phyloP scores from a whole-genome alignment of 2,329 filamentous ascomycete species.

The Colletotrichum neosansevieriae region DNA sequence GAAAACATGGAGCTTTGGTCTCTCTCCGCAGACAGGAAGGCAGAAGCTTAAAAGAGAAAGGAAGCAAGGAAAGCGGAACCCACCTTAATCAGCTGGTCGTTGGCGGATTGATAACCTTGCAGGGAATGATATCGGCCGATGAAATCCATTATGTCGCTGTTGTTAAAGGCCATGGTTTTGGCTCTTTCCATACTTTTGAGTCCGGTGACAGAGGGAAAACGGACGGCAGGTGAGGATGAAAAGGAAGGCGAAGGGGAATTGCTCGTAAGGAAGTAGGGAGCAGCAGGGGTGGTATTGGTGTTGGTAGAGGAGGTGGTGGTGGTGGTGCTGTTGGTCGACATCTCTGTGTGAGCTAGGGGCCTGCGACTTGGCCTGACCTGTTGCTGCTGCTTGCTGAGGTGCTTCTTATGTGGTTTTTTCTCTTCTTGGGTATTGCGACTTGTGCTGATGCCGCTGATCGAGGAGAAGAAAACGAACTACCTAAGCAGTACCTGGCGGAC shows the following conservation, averaged over 20 bases:
- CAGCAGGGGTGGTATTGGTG: slow-evolving; percentile 30
- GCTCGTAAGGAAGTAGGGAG: slow-evolving; percentile 26
- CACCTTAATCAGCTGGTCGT: slow-evolving; percentile 62
- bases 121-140: slow-evolving; percentile 60
- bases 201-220: slow-evolving; percentile 30
- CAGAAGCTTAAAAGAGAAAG: slow-evolving; percentile 6
- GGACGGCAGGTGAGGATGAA: slow-evolving; percentile 12
- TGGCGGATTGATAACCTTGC: slow-evolving; percentile 55
- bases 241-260: slow-evolving; percentile 13
- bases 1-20: slow-evolving; percentile 21
- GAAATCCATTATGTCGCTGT: slow-evolving; percentile 56
- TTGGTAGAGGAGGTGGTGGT: slow-evolving; percentile 26
- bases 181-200: slow-evolving; percentile 20
- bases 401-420: too few species aligned
- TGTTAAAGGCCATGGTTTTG: slow-evolving; percentile 45
- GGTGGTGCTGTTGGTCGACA: slow-evolving; percentile 17
- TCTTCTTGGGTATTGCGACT: background rate
- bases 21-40: slow-evolving; percentile 17
- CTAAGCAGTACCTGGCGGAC: background rate
- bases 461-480: background rate
- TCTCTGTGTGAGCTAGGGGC: background rate
- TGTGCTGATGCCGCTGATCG: background rate
- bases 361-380: slow-evolving; percentile 11
- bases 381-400: background rate
- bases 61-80: slow-evolving; percentile 33